Conservation (phyloP, 345 rosid genomes). For the Luvunga scandens region DNA sequence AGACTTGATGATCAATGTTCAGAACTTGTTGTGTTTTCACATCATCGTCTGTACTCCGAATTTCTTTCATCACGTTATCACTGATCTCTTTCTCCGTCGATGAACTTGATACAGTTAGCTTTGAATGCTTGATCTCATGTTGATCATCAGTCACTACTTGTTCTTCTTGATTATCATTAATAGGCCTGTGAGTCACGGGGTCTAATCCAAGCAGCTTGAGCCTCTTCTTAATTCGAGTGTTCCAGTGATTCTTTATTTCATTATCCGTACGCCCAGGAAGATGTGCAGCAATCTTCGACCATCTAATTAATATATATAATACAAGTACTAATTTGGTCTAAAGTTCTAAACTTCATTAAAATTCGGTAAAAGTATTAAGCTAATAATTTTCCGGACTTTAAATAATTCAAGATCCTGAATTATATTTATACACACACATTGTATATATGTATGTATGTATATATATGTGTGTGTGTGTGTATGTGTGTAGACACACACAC, state of each 20-base stretch:
- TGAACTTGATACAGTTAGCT: background rate
- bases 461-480: too few species aligned
- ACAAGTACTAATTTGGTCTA: too few species aligned
- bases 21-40: background rate
- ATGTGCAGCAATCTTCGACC: slow-evolving; percentile 94
- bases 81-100: background rate
- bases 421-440: too few species aligned
- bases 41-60: background rate
- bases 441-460: too few species aligned
- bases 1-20: background rate
- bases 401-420: too few species aligned
- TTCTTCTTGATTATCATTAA: background rate
- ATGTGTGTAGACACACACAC: too few species aligned
- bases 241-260: slow-evolving; percentile 96
- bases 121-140: too few species aligned
- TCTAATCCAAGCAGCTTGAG: slow-evolving; percentile 63
- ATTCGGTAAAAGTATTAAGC: too few species aligned
- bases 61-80: background rate
- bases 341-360: too few species aligned
- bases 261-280: slow-evolving; percentile 93
- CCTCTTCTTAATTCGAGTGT: slow-evolving; percentile 80
- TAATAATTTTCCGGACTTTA: too few species aligned
- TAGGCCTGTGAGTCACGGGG: slow-evolving; percentile 59
- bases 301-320: slow-evolving; percentile 32
- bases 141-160: background rate